Conservation (phyloP, 345 rosid genomes). For the Moricandia arvensis region DNA sequence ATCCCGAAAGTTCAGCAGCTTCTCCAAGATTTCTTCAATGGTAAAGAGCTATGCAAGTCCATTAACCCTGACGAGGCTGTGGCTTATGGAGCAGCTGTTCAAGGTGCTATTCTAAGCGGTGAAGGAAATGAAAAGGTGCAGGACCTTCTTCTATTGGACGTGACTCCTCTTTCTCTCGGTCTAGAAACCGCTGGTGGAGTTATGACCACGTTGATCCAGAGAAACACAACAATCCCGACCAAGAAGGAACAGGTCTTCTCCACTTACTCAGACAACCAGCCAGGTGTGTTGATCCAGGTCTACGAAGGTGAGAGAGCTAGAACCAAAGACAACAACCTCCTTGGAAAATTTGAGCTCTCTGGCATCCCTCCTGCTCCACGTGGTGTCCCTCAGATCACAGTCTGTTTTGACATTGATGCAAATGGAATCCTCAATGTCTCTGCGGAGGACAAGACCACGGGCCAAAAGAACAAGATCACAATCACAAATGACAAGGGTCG, state of each 20-base stretch:
- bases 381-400: not conserved
- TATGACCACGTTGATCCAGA: not conserved
- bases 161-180: not conserved
- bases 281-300: not conserved
- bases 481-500: not conserved
- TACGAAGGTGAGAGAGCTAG: not conserved
- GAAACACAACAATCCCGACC: not conserved
- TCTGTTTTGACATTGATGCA: not conserved
- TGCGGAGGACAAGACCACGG: not conserved
- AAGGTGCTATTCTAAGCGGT: not conserved
- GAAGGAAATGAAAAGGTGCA: not conserved
- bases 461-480: not conserved
- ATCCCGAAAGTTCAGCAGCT: not conserved
- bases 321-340: not conserved
- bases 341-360: not conserved
- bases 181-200: not conserved
- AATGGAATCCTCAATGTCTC: not conserved
- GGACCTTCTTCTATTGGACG: not conserved
- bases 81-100: not conserved
- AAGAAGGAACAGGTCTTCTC: not conserved
- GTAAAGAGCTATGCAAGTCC: not conserved
- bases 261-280: not conserved
- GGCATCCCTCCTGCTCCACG: not conserved
- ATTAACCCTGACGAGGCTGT: not conserved
- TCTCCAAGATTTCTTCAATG: not conserved